These are phyloP conservation scores for Penicillium glabrum DNA, from an alignment of 2,329 filamentous ascomycete species.

Conservation along the genomic window DNA sequence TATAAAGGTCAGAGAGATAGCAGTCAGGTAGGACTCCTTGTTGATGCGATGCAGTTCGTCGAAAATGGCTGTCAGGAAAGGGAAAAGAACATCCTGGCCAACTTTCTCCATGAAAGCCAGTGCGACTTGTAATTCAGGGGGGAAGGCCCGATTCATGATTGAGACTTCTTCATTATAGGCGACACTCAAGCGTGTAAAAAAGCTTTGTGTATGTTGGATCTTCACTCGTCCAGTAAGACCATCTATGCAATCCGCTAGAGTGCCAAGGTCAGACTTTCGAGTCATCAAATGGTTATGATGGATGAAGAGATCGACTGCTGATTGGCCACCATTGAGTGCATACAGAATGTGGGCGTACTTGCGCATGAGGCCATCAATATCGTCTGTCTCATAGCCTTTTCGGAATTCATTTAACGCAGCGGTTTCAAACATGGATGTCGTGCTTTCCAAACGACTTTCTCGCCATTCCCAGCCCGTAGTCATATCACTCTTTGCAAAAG, in stretches of 20 bases:
- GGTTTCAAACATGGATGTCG: conserved; percentile 83
- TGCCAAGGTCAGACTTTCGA: conserved; percentile 68
- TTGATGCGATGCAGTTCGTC: conserved; percentile 80
- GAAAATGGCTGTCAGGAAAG: conserved; percentile 81
- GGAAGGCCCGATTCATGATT: conserved; percentile 80
- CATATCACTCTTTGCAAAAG: conserved; percentile 79
- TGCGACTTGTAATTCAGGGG: conserved; percentile 68
- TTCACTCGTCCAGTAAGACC: conserved; percentile 66
- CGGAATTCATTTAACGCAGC: conserved; percentile 90
- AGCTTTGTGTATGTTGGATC: conserved; percentile 75
- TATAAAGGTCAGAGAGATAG: conserved; percentile 82
- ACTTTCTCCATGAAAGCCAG: conserved; percentile 79
- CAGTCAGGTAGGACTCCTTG: conserved; percentile 76
- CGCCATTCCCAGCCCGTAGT: conserved; percentile 70
- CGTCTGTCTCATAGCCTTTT: conserved; percentile 83
- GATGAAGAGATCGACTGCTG: conserved; percentile 80
- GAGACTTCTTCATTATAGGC: conserved; percentile 80
- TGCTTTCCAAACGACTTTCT: conserved; percentile 69
- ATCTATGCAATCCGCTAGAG: conserved; percentile 79
- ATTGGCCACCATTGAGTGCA: conserved; percentile 74
- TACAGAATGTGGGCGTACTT: conserved; percentile 85
- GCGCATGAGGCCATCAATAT: conserved; percentile 85
- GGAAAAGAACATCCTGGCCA: conserved; percentile 76
- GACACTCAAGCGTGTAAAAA: conserved; percentile 72
- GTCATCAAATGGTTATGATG: conserved; percentile 84